Base-by-base conservation (phyloP, 768 basidiomycete genomes). In the Termitomyces sp. region DNA sequence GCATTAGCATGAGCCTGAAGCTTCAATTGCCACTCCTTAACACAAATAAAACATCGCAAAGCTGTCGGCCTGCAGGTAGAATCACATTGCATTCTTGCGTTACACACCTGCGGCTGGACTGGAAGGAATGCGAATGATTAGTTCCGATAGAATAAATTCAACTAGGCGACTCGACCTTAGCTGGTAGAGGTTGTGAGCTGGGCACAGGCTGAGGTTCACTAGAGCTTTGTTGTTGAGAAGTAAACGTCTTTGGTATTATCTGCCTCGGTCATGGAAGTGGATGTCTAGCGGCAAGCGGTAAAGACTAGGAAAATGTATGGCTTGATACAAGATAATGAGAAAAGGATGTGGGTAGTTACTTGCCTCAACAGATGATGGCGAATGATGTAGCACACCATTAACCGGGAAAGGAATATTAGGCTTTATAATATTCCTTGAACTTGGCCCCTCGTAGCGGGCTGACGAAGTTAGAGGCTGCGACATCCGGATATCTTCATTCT, bases 21-120 rank as follows among this genome's bases (percentile, higher is more conserved):
- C 30, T 59, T 57, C 24, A 24, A 50, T 36, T 55, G 64, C 67
- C 66, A 67, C 12, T 57, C 57, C 51, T 58, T 57, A 8, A 67
- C 36, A 52, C 67, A 68, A 16, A 16, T 2, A 4, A 58, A 27
- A 34, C 67, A 68, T 47, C 63, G 54, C 15, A 31, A 44, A 11
- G 60, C 46, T 2, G 37, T 57, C 4, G 64, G 11, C 48, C 58
- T 0, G 39, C 22, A 13, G 55, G 55, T 4, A 68, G 9, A 12
- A 41, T 20, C 8, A n/a, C 18, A 36, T 48, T 24, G 34, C 67
- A 68, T 4, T 55, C 54, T 7, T 30, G 39, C 20, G 56, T 60
- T 15, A n/a, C 45, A 58, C 67, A 68, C 24, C 22, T 51, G 15
- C 62, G 58, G 27, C 34, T 41, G 13, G 20, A 44, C 60, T 59